A percentile compares a stretch with the other conserved stretches of the same genome.
These are phyloP conservation scores for Boletus edulis DNA, from an alignment of 768 basidiomycete genomes.

Conservation along the genomic window DNA sequence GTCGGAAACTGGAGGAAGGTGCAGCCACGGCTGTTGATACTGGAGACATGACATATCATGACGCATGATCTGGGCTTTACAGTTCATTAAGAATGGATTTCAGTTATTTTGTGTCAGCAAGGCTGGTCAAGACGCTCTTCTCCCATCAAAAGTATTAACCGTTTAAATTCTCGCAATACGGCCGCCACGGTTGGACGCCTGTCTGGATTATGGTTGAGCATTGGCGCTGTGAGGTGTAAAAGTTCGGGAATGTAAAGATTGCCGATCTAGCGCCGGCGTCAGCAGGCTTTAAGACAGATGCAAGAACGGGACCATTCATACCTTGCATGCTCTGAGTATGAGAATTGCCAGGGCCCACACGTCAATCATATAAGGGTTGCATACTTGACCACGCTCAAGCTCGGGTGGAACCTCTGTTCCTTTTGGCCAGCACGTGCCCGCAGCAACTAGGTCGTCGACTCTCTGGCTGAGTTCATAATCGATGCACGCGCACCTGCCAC, in stretches of 20 bases:
- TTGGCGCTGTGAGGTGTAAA: slow-evolving; percentile 51
- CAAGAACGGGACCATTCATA: slow-evolving; percentile 27
- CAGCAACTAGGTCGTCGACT: slow-evolving; percentile 39
- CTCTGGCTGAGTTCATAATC: slow-evolving; percentile 69
- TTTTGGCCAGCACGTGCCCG: slow-evolving; percentile 42
- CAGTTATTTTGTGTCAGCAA: slow-evolving; percentile 3
- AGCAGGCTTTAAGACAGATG: neutral
- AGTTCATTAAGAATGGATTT: neutral
- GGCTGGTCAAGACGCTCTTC: slow-evolving; percentile 29
- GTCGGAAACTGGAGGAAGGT: slow-evolving; percentile 60
- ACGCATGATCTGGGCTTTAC: neutral
- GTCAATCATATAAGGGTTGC: slow-evolving; percentile 69
- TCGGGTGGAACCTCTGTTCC: slow-evolving; percentile 74
- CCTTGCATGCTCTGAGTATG: slow-evolving; percentile 64
- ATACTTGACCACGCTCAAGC: slow-evolving; percentile 47
- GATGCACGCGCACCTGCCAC: slow-evolving; percentile 66
- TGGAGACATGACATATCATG: slow-evolving; percentile 11
- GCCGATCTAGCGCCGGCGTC: slow-evolving; percentile 41
- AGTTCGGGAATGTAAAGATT: slow-evolving; percentile 60
- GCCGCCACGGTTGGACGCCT: slow-evolving; percentile 49
- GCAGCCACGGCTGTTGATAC: neutral
- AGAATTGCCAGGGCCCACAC: slow-evolving; percentile 71
- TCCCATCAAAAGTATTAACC: slow-evolving; percentile 42
- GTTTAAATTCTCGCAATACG: slow-evolving; percentile 53
- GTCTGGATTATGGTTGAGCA: slow-evolving; percentile 54